These are phyloP conservation scores for Coemansia sp. DNA, from an alignment of 192 early-diverging fungal genomes.

Conservation along the genomic window DNA sequence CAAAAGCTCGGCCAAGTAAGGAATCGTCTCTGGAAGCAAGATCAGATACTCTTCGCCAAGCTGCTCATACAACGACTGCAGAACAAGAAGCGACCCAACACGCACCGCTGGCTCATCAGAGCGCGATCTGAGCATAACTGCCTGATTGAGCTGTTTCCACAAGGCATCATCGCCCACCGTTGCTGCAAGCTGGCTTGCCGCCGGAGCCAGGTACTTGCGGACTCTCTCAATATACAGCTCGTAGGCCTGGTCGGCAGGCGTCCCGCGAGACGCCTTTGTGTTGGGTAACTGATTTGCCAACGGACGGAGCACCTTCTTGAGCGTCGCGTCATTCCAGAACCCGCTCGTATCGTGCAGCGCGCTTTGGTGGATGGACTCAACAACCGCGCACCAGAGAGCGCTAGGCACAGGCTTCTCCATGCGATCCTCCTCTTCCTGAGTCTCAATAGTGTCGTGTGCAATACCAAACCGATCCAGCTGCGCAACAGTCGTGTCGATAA, in stretches of 20 bases:
- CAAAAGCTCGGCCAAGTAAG: constrained; percentile 91
- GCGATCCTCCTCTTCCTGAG: constrained; percentile 47
- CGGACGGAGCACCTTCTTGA: constrained; percentile 71
- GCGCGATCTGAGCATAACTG: constrained; percentile 76
- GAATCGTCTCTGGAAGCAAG: constrained; percentile 91
- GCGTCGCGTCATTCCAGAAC: constrained; percentile 72
- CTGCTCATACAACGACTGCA: constrained; percentile 80
- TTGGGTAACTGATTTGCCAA: constrained; percentile 76
- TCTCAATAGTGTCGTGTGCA: constrained; percentile 28
- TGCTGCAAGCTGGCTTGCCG: constrained; percentile 77
- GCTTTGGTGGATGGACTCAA: constrained; percentile 68
- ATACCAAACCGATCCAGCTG: constrained; percentile 58
- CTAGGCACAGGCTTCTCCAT: constrained; percentile 51
- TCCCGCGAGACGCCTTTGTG: constrained; percentile 37
- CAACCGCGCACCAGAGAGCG: constrained; percentile 70
- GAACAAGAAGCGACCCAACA: constrained; percentile 64
- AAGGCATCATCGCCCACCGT: constrained; percentile 73
- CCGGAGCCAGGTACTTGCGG: constrained; percentile 69
- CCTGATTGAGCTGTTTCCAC: constrained; percentile 88
- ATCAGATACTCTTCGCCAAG: constrained; percentile 94
- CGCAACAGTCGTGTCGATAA: constrained; percentile 68
- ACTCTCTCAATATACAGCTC: constrained; percentile 59
- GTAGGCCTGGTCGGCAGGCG: constrained; percentile 10
- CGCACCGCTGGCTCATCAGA: constrained; percentile 70
- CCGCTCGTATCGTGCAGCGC: constrained; percentile 64